Conservation (phyloP, 257 asterid genomes). For the Nicotiana knightiana region DNA sequence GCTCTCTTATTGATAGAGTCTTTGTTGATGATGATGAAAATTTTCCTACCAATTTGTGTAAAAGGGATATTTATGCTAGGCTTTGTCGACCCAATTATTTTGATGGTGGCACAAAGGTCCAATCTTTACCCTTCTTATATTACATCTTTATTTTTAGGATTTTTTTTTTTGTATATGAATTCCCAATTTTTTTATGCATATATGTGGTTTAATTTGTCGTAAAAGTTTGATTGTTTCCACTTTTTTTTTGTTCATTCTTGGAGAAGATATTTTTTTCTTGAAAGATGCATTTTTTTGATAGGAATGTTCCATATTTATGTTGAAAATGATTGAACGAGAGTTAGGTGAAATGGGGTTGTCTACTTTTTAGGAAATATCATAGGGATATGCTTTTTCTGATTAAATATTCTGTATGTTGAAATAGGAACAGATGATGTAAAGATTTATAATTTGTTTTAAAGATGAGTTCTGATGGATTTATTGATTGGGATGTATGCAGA, state of each 20-base stretch:
- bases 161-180: not conserved
- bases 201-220: not conserved
- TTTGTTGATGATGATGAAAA: constrained; percentile 12
- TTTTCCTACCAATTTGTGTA: constrained; percentile 30
- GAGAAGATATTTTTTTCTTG: not conserved
- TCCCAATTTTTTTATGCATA: not conserved
- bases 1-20: constrained; percentile 46
- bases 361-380: not conserved
- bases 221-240: not conserved
- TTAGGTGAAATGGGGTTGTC: not conserved
- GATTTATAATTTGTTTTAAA: not conserved
- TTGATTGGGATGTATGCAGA: constrained; percentile 48
- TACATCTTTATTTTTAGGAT: not conserved
- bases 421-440: not conserved
- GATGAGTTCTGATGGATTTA: not conserved
- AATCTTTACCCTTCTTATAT: not conserved
- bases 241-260: not conserved
- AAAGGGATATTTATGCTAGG: constrained; percentile 51
- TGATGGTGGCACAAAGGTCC: constrained; percentile 77
- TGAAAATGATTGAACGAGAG: not conserved
- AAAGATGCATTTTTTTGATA: not conserved
- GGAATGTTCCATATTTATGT: not conserved
- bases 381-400: not conserved
- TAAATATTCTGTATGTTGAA: not conserved
- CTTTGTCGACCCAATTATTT: constrained; percentile 54